Conservation (phyloP, 495 filamentous ascomycete genomes). For the Podospora comata region DNA sequence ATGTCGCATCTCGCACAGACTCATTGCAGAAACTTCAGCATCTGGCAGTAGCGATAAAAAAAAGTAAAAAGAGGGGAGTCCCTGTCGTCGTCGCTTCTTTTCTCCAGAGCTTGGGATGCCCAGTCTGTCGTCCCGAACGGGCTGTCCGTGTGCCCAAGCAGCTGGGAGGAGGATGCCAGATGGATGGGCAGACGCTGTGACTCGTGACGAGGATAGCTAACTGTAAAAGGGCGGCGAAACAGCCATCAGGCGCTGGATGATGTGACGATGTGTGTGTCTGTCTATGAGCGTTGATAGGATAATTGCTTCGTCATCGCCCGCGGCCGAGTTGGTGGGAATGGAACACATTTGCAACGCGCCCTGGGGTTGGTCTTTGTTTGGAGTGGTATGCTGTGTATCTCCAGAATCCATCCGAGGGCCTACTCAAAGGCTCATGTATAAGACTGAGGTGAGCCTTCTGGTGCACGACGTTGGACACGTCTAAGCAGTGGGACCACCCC, state of each 20-base stretch:
- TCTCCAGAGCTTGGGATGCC: not conserved
- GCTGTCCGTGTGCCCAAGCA: not conserved
- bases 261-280: slow-evolving; percentile 2
- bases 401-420: not conserved
- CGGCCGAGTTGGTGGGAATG: not conserved
- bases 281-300: not conserved
- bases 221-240: not conserved
- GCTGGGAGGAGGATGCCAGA: not conserved
- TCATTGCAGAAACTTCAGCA: slow-evolving; percentile 5
- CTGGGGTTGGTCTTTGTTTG: not conserved
- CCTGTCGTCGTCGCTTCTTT: not conserved
- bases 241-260: slow-evolving; percentile 1
- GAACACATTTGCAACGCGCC: not conserved
- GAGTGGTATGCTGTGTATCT: not conserved
- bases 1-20: slow-evolving; percentile 31
- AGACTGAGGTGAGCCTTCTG: not conserved
- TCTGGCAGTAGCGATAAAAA: not conserved
- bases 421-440: not conserved
- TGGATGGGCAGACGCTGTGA: slow-evolving; percentile 2
- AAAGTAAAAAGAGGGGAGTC: slow-evolving; percentile 1
- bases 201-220: not conserved
- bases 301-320: not conserved
- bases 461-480: not conserved
- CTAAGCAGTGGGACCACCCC: not conserved
- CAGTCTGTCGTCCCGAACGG: slow-evolving; percentile 3